Percentiles rank a stretch among this genome's conserved stretches.
Conservation (phyloP, 129 eudicot species). For the Flaveria brownii region DNA sequence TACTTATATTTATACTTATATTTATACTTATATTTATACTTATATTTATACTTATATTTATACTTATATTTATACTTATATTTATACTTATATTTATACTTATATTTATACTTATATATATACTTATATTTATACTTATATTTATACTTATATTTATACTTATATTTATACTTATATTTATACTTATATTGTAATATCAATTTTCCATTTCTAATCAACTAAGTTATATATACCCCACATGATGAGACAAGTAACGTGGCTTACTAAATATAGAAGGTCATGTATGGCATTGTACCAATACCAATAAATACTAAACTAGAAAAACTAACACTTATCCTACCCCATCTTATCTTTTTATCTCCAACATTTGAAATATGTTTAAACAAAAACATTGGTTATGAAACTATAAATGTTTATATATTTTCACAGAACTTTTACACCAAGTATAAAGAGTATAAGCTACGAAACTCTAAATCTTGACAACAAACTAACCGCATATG, state of each 20-base stretch:
- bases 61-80: too few species aligned
- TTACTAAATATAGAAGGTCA: constrained; percentile 24
- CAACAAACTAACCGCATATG: too few species aligned
- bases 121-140: too few species aligned
- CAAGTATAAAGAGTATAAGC: too few species aligned
- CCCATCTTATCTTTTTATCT: constrained; percentile 19
- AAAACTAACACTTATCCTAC: constrained; percentile 18
- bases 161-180: neutral
- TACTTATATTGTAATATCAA: neutral
- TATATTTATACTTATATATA: too few species aligned
- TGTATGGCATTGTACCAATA: constrained; percentile 7
- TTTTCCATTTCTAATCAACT: neutral
- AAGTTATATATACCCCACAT: constrained; percentile 19
- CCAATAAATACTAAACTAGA: constrained; percentile 27
- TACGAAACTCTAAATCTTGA: too few species aligned
- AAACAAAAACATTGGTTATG: neutral
- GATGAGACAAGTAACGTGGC: constrained; percentile 31
- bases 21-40: too few species aligned
- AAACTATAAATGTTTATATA: neutral
- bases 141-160: neutral
- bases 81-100: too few species aligned
- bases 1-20: too few species aligned
- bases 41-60: too few species aligned
- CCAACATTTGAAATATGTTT: neutral
- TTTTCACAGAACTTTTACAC: too few species aligned